A percentile compares a stretch with the other conserved stretches of the same genome.
phyloP scores from a whole-genome alignment of 1,284 basidiomycete species.

The Nidula niveotomentosa region DNA sequence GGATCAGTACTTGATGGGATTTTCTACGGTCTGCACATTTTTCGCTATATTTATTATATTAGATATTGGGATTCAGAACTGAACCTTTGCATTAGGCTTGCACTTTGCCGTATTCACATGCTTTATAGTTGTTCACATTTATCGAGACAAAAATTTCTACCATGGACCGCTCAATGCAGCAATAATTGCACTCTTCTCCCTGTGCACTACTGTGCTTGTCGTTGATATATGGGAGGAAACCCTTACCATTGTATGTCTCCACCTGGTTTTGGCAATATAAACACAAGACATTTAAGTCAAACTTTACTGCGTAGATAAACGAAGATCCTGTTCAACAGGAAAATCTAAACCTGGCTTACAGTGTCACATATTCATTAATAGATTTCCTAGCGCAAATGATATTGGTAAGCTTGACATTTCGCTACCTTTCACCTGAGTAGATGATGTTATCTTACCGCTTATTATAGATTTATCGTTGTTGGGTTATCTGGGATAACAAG shows the following conservation, averaged over 20 bases:
- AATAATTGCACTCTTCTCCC: not conserved
- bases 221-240: not conserved
- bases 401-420: no score
- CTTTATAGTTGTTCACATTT: not conserved
- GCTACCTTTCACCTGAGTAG: no score
- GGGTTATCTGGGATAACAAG: not conserved
- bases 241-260: not conserved
- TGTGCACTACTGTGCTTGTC: not conserved
- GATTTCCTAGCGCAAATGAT: not conserved
- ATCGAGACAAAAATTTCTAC: not conserved
- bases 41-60: not conserved
- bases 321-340: no score
- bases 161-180: not conserved
- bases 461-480: not conserved
- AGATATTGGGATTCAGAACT: not conserved
- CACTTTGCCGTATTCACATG: not conserved
- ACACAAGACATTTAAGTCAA: no score
- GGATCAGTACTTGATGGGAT: not conserved
- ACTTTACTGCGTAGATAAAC: no score
- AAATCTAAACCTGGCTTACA: no score
- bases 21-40: not conserved
- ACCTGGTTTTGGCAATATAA: no score
- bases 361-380: not conserved
- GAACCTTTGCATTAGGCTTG: not conserved
- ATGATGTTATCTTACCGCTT: no score